Conservation (phyloP, 495 filamentous ascomycete species). For the Margaritispora aquatica region DNA sequence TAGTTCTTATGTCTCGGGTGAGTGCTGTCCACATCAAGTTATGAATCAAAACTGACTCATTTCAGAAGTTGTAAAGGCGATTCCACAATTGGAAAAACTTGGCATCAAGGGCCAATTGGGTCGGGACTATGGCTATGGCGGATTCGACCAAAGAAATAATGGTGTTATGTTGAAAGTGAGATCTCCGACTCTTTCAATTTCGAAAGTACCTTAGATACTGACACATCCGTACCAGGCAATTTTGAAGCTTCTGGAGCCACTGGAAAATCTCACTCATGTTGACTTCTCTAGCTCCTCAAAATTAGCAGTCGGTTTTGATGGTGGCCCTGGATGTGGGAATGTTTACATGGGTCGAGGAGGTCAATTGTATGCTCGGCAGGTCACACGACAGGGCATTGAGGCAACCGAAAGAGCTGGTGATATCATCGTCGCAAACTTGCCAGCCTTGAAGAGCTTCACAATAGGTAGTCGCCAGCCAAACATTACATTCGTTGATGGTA, state of each 20-base stretch:
- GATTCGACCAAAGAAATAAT: neutral
- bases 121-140: neutral
- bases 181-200: neutral
- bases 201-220: neutral
- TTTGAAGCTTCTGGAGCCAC: constrained; percentile 6
- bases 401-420: constrained; percentile 1
- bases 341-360: constrained; percentile 6
- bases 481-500: neutral
- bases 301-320: constrained; percentile 3
- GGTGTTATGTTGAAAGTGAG: constrained; percentile 3
- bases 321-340: constrained; percentile 7
- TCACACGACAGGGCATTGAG: constrained; percentile 2
- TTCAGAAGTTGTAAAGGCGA: constrained; percentile 1
- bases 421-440: constrained; percentile 5
- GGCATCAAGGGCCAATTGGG: neutral
- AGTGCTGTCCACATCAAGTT: neutral
- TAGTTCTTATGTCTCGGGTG: neutral
- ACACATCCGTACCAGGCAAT: constrained; percentile 9
- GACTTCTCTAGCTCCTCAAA: constrained; percentile 1
- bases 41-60: neutral
- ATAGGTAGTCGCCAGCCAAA: constrained; percentile 1
- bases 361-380: constrained; percentile 1
- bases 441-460: constrained; percentile 4
- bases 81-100: constrained; percentile 4
- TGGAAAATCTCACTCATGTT: constrained; percentile 12